phyloP scores from a whole-genome alignment of 768 basidiomycete species.

The Mycena filopes region DNA sequence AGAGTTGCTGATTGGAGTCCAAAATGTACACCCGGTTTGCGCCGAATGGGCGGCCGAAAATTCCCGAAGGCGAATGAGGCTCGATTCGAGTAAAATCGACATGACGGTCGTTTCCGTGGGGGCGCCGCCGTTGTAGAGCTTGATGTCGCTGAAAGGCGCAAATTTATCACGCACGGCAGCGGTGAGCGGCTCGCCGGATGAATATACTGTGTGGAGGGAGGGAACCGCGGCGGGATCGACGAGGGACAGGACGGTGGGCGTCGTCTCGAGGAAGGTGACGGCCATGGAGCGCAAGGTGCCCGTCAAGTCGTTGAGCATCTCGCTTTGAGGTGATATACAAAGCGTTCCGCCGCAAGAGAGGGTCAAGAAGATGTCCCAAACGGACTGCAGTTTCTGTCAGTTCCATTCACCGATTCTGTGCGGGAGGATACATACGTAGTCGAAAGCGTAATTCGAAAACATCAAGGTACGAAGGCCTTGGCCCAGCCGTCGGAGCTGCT shows the following conservation, averaged over 20 bases:
- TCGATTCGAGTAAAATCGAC: background rate
- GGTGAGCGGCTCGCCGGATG: constrained; percentile 12
- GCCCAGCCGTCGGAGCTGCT: constrained; percentile 3
- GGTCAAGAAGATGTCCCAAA: constrained; percentile 13
- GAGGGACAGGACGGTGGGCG: constrained; percentile 13
- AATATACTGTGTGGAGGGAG: background rate
- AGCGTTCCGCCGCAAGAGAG: constrained; percentile 8
- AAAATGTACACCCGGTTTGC: constrained; percentile 7
- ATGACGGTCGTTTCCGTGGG: constrained; percentile 8
- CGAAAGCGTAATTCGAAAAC: constrained; percentile 18
- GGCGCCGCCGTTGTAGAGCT: background rate
- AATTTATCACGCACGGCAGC: background rate
- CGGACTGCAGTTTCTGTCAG: background rate
- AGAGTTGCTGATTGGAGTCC: background rate
- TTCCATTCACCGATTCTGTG: background rate
- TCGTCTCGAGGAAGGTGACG: constrained; percentile 10
- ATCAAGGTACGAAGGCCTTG: constrained; percentile 3
- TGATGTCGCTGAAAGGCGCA: background rate
- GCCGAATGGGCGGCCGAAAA: constrained; percentile 16
- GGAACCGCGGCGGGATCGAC: constrained; percentile 6
- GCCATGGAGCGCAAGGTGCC: constrained; percentile 1
- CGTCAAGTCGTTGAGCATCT: constrained; percentile 14
- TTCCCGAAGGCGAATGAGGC: background rate
- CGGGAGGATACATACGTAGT: constrained; percentile 1
- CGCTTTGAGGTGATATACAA: background rate